Base-by-base conservation (phyloP, 1,284 basidiomycete genomes). In the Fereydounia khargensis region DNA sequence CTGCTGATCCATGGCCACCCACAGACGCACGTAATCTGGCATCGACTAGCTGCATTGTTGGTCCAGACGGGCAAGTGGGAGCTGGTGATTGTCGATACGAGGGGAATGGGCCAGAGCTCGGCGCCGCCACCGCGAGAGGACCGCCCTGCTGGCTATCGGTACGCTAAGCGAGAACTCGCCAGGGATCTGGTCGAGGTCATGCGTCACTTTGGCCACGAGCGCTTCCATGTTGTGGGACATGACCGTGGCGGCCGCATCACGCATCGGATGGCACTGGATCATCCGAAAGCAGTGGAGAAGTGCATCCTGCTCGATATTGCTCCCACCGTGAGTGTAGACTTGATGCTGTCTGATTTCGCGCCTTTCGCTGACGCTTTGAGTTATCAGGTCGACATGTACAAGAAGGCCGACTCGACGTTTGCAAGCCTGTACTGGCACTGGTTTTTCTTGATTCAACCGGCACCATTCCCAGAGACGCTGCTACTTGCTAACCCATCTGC, bases 181-280 rank as follows among this genome's bases (percentile, higher is more conserved):
- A 50, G 62, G 8, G 77, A 78, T 50, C 65, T 73, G 50, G 65
- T 78, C 0, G 60, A 69, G 24, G 62, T 77, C 11, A 78, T 78
- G 77, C 44, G 62, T n/a, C 43, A 62, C 16, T 49, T 76, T 13
- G 72, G 74, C 8, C 41, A 53, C 27, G 63, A 66, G 18, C 42
- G 47, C 8, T 77, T 78, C 54, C 49, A 47, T 13, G 41, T 79
- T 6, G 53, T 78, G 2, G 73, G 61, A 0, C 78, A 79, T 45
- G 78, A 79, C 51, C 56, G 78, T n/a, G 77, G 78, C n/a, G 77
- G 71, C 3, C 60, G 78, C 30, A 76, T 79, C 7, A 69, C 76
- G 2, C 78, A 79, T 59, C 64, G 78, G 11, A 45, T 79, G 18
- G 73, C 66, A 0, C 42, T 78, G 1, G 78, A 79, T 56, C 55